Conservation (phyloP, 179 eudicot species). For the Amaranthus tricolor region DNA sequence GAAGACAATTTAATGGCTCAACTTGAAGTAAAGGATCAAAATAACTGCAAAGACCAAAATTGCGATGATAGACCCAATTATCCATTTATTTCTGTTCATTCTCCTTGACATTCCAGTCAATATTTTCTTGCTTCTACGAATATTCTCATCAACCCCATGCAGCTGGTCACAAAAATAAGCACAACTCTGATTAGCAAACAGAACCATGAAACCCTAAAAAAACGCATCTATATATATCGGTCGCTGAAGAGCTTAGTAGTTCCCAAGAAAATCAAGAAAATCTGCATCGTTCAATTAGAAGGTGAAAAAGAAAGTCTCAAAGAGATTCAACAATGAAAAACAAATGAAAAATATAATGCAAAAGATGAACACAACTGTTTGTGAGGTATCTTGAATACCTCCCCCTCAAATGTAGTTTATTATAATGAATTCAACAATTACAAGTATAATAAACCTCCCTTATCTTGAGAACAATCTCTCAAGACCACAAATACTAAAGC, state of each 20-base stretch:
- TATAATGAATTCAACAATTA: too few species aligned
- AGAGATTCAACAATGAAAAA: too few species aligned
- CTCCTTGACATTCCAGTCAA: constrained; percentile 50
- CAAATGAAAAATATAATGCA: too few species aligned
- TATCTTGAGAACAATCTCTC: too few species aligned
- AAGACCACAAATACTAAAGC: too few species aligned
- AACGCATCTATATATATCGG: too few species aligned
- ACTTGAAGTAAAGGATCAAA: constrained; percentile 52
- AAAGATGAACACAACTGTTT: too few species aligned
- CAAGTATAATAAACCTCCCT: too few species aligned
- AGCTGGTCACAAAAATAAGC: constrained; percentile 33
- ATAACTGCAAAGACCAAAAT: constrained; percentile 39
- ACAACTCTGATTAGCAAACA: constrained; percentile 2
- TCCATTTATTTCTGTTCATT: constrained; percentile 56
- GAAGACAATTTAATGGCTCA: constrained; percentile 23
- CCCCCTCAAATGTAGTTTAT: too few species aligned
- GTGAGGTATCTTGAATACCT: too few species aligned
- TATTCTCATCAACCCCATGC: constrained; percentile 62
- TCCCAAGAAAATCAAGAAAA: neutral
- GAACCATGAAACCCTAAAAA: neutral
- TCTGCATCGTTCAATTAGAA: neutral
- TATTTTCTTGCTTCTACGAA: constrained; percentile 54
- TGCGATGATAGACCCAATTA: constrained; percentile 41
- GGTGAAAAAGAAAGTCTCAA: too few species aligned
- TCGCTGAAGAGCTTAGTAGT: neutral